A percentile compares a stretch with the other conserved stretches of the same genome.
phyloP scores from a whole-genome alignment of 306 rosid genomes.

The Glycine latifolia region DNA sequence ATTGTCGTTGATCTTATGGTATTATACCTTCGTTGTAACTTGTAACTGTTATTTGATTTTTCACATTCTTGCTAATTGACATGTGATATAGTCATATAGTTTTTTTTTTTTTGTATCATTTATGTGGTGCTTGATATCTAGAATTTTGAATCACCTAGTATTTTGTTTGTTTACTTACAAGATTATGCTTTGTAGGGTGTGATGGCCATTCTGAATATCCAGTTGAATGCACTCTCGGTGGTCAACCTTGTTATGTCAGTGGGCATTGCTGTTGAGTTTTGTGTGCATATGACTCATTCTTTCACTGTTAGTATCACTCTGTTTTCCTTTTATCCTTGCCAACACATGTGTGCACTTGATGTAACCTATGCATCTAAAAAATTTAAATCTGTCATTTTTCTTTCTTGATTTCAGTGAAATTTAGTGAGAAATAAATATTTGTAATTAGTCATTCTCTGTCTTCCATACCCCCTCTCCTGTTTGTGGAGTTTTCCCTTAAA shows the following conservation, averaged over 20 bases:
- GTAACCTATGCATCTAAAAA: not conserved
- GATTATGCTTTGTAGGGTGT: constrained; percentile 73
- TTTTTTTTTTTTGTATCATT: constrained; percentile 6
- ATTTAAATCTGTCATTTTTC: constrained; percentile 11
- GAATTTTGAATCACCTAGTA: constrained; percentile 38
- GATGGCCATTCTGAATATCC: constrained; percentile 96
- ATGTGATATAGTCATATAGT: not conserved
- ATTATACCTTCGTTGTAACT: constrained; percentile 43
- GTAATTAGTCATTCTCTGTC: not conserved
- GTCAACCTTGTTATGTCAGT: constrained; percentile 97
- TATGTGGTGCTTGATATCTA: constrained; percentile 25
- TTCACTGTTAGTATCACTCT: constrained; percentile 76
- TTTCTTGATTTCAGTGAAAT: constrained; percentile 24
- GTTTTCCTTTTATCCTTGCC: constrained; percentile 31
- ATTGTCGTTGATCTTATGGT: constrained; percentile 95
- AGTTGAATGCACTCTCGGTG: constrained; percentile 94
- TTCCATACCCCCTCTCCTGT: not conserved
- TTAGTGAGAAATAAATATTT: constrained; percentile 14
- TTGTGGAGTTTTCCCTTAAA: not conserved
- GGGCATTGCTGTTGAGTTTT: constrained; percentile 98
- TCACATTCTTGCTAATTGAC: constrained; percentile 32
- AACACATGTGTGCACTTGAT: not conserved
- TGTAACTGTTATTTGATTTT: constrained; percentile 21
- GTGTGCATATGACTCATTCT: constrained; percentile 94
- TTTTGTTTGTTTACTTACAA: constrained; percentile 46